phyloP scores from a whole-genome alignment of 495 filamentous ascomycete genomes.

The Xanthoparmelia taractica region DNA sequence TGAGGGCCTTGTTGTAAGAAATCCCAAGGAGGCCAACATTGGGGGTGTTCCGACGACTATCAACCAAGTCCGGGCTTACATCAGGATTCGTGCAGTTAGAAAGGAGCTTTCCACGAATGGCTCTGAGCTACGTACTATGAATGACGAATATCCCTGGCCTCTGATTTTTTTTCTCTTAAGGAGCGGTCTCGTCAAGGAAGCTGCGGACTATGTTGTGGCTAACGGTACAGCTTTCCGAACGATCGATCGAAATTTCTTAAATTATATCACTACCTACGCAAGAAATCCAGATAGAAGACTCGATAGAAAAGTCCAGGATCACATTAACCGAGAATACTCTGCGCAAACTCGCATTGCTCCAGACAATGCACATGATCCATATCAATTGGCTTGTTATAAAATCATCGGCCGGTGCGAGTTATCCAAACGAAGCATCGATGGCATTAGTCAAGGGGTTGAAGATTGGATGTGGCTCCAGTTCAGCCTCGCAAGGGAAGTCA shows the following conservation, averaged over 20 bases:
- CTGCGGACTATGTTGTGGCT: slow-evolving; percentile 72
- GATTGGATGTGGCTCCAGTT: slow-evolving; percentile 99
- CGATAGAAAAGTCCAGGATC: slow-evolving; percentile 66
- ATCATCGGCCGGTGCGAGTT: slow-evolving; percentile 93
- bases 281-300: slow-evolving; percentile 63
- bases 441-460: slow-evolving; percentile 70
- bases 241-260: slow-evolving; percentile 80
- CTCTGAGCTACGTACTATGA: slow-evolving; percentile 60
- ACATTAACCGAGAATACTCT: slow-evolving; percentile 82
- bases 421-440: slow-evolving; percentile 66
- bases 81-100: slow-evolving; percentile 63
- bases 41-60: slow-evolving; percentile 80
- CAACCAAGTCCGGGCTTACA: slow-evolving; percentile 87
- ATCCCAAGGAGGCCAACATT: slow-evolving; percentile 79
- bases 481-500: slow-evolving; percentile 79
- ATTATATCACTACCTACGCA: slow-evolving; percentile 78
- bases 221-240: slow-evolving; percentile 73
- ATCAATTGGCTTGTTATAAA: slow-evolving; percentile 95
- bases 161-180: slow-evolving; percentile 88
- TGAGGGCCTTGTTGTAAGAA: slow-evolving; percentile 65
- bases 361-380: slow-evolving; percentile 85
- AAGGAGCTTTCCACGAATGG: slow-evolving; percentile 76
- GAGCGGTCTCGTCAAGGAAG: slow-evolving; percentile 73
- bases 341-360: slow-evolving; percentile 74
- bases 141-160: slow-evolving; percentile 86